Conservation (phyloP, 2,329 filamentous ascomycete genomes). For the Ophiostoma fasciatum region DNA sequence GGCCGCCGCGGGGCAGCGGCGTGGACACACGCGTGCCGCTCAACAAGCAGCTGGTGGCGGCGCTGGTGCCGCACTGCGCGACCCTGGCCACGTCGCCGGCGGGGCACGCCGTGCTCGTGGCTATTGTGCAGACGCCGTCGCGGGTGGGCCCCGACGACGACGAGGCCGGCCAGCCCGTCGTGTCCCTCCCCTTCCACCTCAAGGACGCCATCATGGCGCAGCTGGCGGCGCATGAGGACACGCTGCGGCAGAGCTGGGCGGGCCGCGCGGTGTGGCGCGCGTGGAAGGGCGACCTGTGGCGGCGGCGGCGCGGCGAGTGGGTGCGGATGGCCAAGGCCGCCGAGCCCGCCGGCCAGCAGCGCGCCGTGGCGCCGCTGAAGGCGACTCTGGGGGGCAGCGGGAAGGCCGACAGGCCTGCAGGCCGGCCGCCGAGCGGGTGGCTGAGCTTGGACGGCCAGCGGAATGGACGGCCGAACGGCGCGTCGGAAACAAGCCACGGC, state of each 20-base stretch:
- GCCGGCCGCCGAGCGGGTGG: too few species aligned
- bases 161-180: slow-evolving; percentile 26
- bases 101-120: slow-evolving; percentile 36
- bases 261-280: slow-evolving; percentile 41
- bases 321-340: slow-evolving; percentile 41
- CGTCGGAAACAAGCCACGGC: too few species aligned
- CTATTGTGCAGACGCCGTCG: slow-evolving; percentile 34
- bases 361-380: slow-evolving; percentile 21
- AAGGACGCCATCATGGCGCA: slow-evolving; percentile 39
- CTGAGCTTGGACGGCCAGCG: too few species aligned
- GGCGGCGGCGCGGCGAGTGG: slow-evolving; percentile 37
- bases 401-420: background rate
- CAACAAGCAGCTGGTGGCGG: slow-evolving; percentile 39
- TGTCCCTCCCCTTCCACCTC: slow-evolving; percentile 35
- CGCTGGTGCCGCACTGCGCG: slow-evolving; percentile 28
- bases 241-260: slow-evolving; percentile 37
- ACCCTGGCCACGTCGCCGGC: slow-evolving; percentile 33
- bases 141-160: slow-evolving; percentile 13
- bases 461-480: too few species aligned
- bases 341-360: slow-evolving; percentile 20
- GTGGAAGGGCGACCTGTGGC: slow-evolving; percentile 45
- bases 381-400: background rate
- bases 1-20: slow-evolving; percentile 18
- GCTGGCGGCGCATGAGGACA: slow-evolving; percentile 31
- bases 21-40: slow-evolving; percentile 22